Evolutionary conservation across 176 grass and related monocot species (phyloP).

Genomic region (Zoysia japonica): DNA sequence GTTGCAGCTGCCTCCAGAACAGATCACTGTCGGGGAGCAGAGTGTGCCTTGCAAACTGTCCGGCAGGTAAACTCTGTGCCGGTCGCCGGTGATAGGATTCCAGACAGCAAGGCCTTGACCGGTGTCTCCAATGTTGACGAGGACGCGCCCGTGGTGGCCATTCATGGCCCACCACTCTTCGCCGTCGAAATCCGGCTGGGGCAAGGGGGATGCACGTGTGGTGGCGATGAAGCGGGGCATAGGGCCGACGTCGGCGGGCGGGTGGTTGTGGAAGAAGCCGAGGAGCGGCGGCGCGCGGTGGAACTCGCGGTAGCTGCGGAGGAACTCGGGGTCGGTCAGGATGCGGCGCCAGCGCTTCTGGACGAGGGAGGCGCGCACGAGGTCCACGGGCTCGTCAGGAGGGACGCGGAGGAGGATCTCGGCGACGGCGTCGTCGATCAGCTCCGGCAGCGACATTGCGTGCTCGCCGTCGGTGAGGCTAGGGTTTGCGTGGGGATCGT

Average conservation of each 20-base stretch:
- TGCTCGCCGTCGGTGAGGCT: not conserved
- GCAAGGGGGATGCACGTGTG: not conserved
- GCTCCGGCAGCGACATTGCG: not conserved
- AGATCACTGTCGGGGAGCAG: not conserved
- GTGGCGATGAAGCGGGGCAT: not conserved
- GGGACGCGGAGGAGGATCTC: constrained; percentile 2
- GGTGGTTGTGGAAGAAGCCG: not conserved
- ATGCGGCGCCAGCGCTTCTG: not conserved
- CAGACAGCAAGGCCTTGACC: not conserved
- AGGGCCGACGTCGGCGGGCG: not conserved
- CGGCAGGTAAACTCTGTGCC: not conserved
- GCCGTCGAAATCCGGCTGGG: not conserved
- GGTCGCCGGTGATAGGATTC: not conserved
- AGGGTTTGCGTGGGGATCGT: not conserved
- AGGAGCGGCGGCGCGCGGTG: not conserved
- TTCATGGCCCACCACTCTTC: not conserved
- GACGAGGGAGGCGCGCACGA: not conserved
- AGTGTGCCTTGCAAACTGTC: not conserved
- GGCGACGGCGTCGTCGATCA: not conserved
- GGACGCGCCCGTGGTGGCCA: constrained; percentile 20
- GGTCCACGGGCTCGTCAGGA: not conserved
- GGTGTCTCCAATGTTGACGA: not conserved
- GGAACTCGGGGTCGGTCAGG: not conserved
- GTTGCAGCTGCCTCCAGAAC: not conserved
- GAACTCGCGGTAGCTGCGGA: not conserved